Evolutionary conservation across 805 yeast genomes (phyloP).

Genomic region (Zygosaccharomyces lentus): DNA sequence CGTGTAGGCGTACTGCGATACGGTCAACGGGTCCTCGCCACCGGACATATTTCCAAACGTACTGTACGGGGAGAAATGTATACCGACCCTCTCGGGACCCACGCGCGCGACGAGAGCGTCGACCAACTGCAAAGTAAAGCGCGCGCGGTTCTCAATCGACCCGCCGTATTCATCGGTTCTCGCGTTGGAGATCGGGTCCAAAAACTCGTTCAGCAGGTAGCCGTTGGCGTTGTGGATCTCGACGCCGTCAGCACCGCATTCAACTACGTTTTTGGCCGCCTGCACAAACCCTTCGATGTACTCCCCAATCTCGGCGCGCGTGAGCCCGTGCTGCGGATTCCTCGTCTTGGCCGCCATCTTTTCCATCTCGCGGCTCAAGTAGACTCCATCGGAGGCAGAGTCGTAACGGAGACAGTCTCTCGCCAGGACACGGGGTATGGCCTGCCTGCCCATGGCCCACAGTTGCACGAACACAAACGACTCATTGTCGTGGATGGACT

Average conservation of each 20-base stretch:
- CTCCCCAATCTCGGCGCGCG: constrained; percentile 37
- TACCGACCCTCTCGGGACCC: constrained; percentile 48
- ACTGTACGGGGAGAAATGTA: constrained; percentile 48
- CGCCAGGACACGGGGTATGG: constrained; percentile 21
- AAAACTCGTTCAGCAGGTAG: constrained; percentile 52
- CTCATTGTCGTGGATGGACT: constrained; percentile 48
- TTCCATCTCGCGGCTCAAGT: constrained; percentile 28
- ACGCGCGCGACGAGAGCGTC: constrained; percentile 48
- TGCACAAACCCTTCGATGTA: constrained; percentile 40
- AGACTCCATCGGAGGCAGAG: not conserved
- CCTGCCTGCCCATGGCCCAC: constrained; percentile 47
- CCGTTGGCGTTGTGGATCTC: constrained; percentile 70
- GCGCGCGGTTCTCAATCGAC: constrained; percentile 45
- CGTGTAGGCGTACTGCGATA: constrained; percentile 41
- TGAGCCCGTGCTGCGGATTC: constrained; percentile 35
- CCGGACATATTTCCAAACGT: constrained; percentile 40
- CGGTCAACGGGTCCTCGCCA: constrained; percentile 27
- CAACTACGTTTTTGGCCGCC: constrained; percentile 43
- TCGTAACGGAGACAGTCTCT: constrained; percentile 35
- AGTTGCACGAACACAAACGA: constrained; percentile 47
- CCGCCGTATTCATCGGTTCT: constrained; percentile 55
- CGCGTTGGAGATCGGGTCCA: constrained; percentile 44
- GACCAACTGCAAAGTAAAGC: constrained; percentile 44
- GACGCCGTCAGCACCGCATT: constrained; percentile 53
- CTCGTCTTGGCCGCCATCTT: constrained; percentile 21